Percentiles rank a stretch among this genome's conserved stretches.
phyloP scores from a whole-genome alignment of 148 eudicot species.

The Suaeda aralocaspica region DNA sequence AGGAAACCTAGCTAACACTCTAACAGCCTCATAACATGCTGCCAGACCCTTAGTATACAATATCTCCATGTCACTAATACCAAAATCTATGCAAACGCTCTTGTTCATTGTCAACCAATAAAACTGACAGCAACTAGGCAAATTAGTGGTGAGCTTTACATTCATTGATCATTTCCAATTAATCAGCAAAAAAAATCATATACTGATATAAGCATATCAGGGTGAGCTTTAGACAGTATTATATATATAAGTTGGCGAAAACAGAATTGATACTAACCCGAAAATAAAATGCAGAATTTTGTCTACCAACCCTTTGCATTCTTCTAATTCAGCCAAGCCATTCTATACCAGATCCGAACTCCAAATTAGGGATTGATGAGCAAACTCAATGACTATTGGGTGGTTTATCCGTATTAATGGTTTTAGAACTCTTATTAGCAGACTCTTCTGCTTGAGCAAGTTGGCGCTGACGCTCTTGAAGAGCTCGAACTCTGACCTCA shows the following conservation, averaged over 20 bases:
- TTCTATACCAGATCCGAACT: not conserved
- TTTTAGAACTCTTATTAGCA: conserved; percentile 23
- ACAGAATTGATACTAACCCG: not conserved
- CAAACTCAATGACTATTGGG: conserved; percentile 14
- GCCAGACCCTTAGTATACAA: too few species aligned
- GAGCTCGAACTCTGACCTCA: conserved; percentile 71
- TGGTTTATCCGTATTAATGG: conserved; percentile 24
- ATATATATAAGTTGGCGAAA: not conserved
- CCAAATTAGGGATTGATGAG: not conserved
- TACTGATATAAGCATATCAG: not conserved
- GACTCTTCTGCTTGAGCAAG: conserved; percentile 53
- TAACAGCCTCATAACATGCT: too few species aligned
- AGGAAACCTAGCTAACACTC: too few species aligned
- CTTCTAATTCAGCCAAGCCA: not conserved
- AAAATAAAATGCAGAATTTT: not conserved
- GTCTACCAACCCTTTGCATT: not conserved
- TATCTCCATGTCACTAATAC: too few species aligned
- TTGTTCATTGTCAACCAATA: not conserved
- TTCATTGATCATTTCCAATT: not conserved
- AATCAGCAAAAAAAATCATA: not conserved
- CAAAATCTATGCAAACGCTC: too few species aligned
- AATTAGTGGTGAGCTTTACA: not conserved
- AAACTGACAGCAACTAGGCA: not conserved
- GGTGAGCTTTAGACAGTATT: not conserved
- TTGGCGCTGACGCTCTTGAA: conserved; percentile 62